Evolutionary conservation across 2,329 filamentous ascomycete genomes (phyloP).

Genomic region (Rutstroemia sp.): DNA sequence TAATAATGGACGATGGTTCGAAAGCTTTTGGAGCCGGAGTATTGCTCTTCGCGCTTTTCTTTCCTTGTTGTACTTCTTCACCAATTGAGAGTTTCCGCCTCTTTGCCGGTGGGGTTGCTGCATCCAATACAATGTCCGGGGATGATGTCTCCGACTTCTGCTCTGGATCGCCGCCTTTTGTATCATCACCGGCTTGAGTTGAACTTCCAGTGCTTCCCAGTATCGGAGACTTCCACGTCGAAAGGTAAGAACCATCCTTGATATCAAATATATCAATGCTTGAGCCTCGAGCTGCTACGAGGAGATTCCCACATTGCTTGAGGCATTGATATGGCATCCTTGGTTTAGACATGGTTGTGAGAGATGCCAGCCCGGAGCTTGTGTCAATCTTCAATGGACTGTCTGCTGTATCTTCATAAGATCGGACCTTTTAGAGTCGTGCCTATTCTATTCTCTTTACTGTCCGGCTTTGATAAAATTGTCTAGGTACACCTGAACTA

Average conservation of each 20-base stretch:
- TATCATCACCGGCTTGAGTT: neutral
- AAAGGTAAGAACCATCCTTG: conserved; percentile 48
- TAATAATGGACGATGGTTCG: conserved; percentile 59
- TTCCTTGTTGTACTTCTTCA: conserved; percentile 14
- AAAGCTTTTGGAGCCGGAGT: conserved; percentile 25
- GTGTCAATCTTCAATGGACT: no score
- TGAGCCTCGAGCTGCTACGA: conserved; percentile 69
- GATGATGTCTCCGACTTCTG: neutral
- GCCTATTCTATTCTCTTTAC: no score
- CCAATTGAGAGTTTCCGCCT: conserved; percentile 25
- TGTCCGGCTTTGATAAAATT: no score
- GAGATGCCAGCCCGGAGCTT: neutral
- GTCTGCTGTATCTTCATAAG: neutral
- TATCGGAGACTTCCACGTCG: conserved; percentile 30
- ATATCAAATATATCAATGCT: conserved; percentile 62
- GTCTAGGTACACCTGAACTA: no score
- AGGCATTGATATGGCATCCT: conserved; percentile 60
- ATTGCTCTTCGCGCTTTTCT: conserved; percentile 18
- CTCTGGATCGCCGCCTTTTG: neutral
- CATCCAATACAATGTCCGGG: neutral
- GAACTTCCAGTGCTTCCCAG: conserved; percentile 7
- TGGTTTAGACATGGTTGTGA: conserved; percentile 29
- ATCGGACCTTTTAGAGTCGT: neutral
- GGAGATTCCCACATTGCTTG: conserved; percentile 42
- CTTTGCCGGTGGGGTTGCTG: conserved; percentile 24